phyloP scores from a whole-genome alignment of 2,329 filamentous ascomycete species.

The Rutstroemia sp. region DNA sequence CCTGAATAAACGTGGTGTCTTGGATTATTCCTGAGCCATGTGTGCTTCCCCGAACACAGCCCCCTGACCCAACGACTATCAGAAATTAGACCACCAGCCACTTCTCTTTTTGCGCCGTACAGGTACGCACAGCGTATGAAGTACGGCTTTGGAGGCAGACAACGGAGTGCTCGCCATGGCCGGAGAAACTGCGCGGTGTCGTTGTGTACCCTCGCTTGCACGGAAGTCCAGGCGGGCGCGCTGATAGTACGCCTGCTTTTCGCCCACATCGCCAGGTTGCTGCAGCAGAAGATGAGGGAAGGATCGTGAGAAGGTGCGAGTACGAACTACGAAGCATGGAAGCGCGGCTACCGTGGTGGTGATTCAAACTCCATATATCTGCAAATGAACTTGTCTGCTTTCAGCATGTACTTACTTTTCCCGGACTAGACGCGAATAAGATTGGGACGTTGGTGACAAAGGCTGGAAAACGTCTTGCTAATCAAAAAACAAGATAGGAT shows the following conservation, averaged over 20 bases:
- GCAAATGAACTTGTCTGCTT: not conserved
- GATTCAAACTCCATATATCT: not conserved
- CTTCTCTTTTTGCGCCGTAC: not conserved
- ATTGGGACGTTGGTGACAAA: not conserved
- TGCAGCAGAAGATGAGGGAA: too few relatives aligned
- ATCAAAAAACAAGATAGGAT: not conserved
- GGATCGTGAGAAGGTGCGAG: not conserved
- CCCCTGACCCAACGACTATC: conserved; percentile 2
- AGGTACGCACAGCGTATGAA: not conserved
- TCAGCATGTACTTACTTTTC: not conserved
- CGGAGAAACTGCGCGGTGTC: too few relatives aligned
- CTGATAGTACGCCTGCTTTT: too few relatives aligned
- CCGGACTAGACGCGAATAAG: not conserved
- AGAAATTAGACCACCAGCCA: not conserved
- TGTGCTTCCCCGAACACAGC: conserved; percentile 4
- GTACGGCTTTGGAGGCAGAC: not conserved
- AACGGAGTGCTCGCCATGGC: too few relatives aligned
- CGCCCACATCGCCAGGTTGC: too few relatives aligned
- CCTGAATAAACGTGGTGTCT: conserved; percentile 17
- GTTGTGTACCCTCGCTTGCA: too few relatives aligned
- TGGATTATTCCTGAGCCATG: conserved; percentile 14
- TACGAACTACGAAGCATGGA: not conserved
- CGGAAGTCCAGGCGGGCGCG: too few relatives aligned
- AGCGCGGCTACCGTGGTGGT: not conserved
- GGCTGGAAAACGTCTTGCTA: not conserved